Conservation (phyloP, 1,139 yeast species). For the Diutina pseudorugosa region DNA sequence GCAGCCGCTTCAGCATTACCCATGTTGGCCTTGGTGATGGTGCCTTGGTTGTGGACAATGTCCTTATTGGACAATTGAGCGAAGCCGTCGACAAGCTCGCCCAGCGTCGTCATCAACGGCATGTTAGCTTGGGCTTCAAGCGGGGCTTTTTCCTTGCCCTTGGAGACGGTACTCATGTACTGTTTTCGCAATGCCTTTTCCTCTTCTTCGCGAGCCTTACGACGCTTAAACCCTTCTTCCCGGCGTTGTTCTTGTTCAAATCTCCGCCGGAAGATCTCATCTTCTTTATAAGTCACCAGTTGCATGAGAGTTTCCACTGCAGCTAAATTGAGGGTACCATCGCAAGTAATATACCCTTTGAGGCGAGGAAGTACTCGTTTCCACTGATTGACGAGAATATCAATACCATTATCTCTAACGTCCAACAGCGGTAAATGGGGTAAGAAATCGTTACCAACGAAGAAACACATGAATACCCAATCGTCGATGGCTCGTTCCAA, state of each 20-base stretch:
- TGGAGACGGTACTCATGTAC: slow-evolving; percentile 26
- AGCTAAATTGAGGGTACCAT: slow-evolving; percentile 66
- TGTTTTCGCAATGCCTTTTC: slow-evolving; percentile 18
- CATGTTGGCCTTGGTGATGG: slow-evolving; percentile 63
- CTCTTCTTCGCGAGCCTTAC: slow-evolving; percentile 26
- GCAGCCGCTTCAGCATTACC: slow-evolving; percentile 67
- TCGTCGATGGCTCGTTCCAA: slow-evolving; percentile 90
- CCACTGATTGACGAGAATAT: slow-evolving; percentile 76
- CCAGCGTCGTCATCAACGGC: slow-evolving; percentile 64
- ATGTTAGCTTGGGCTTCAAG: slow-evolving; percentile 48
- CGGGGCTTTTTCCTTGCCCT: slow-evolving; percentile 61
- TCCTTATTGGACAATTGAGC: slow-evolving; percentile 62
- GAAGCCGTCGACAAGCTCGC: slow-evolving; percentile 51
- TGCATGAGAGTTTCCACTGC: slow-evolving; percentile 70
- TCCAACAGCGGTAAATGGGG: slow-evolving; percentile 95
- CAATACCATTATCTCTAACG: slow-evolving; percentile 92
- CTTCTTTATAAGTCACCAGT: slow-evolving; percentile 54
- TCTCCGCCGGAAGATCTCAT: slow-evolving; percentile 68
- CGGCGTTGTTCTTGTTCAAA: slow-evolving; percentile 61
- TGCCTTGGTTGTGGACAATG: slow-evolving; percentile 53
- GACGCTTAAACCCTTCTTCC: slow-evolving; percentile 50
- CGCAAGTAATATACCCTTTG: slow-evolving; percentile 79
- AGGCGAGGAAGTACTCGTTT: slow-evolving; percentile 62
- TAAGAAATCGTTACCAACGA: slow-evolving; percentile 95
- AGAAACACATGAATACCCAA: slow-evolving; percentile 82